phyloP scores from a whole-genome alignment of 805 yeast species.

The Candida tammaniensis region DNA sequence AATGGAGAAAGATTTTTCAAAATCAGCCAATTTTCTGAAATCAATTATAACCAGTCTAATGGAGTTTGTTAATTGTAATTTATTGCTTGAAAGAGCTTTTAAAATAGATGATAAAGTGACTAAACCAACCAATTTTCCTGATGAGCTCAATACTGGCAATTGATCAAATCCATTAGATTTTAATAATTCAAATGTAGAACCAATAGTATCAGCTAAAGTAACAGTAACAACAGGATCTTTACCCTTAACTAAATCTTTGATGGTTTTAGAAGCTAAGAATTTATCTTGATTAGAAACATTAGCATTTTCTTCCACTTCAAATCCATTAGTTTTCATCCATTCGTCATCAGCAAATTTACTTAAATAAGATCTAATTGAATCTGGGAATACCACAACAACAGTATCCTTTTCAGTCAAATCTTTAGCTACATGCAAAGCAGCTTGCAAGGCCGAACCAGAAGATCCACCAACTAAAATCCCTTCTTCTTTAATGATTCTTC shows the following conservation, averaged over 20 bases:
- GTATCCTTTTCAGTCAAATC: slow-evolving; percentile 70
- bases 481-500: slow-evolving; percentile 79
- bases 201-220: slow-evolving; percentile 53
- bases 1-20: slow-evolving; percentile 62
- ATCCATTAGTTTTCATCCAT: slow-evolving; percentile 80
- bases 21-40: slow-evolving; percentile 68
- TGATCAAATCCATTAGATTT: slow-evolving; percentile 82
- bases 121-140: slow-evolving; percentile 68
- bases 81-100: slow-evolving; percentile 61
- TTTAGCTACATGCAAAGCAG: slow-evolving; percentile 67
- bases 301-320: slow-evolving; percentile 52
- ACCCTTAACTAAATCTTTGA: slow-evolving; percentile 58
- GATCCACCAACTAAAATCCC: slow-evolving; percentile 91
- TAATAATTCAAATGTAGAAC: slow-evolving; percentile 64
- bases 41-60: slow-evolving; percentile 64
- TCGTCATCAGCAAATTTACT: slow-evolving; percentile 88
- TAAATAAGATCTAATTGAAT: slow-evolving; percentile 80
- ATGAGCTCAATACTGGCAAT: slow-evolving; percentile 65
- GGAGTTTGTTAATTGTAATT: slow-evolving; percentile 53
- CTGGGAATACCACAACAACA: slow-evolving; percentile 82
- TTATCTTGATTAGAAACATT: slow-evolving; percentile 42
- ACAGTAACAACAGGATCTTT: slow-evolving; percentile 82
- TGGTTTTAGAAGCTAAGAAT: slow-evolving; percentile 43
- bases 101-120: slow-evolving; percentile 73
- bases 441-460: slow-evolving; percentile 80